A percentile compares a stretch with the other conserved stretches of the same genome.
These are phyloP conservation scores for Clavaria fumosa DNA, from an alignment of 768 basidiomycete genomes.

Conservation along the genomic window DNA sequence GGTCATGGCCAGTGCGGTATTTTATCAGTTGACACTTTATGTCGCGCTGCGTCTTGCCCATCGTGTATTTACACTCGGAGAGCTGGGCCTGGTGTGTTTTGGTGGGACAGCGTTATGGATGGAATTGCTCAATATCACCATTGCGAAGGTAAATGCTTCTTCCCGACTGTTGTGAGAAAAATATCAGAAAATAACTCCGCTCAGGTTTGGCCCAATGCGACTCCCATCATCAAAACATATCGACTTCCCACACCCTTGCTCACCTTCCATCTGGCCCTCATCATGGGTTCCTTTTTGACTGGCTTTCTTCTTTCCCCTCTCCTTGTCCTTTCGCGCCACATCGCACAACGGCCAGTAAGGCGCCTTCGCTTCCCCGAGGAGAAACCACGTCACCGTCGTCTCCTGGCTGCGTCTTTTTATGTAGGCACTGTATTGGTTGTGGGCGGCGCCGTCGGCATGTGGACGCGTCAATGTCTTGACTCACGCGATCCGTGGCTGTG, in stretches of 20 bases:
- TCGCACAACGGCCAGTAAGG: conserved; percentile 72
- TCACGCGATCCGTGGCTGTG: conserved; percentile 79
- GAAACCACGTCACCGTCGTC: conserved; percentile 65
- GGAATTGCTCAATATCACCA: conserved; percentile 76
- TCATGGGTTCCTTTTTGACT: conserved; percentile 82
- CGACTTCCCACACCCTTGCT: conserved; percentile 86
- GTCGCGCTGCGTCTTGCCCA: conserved; percentile 80
- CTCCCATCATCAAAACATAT: conserved; percentile 79
- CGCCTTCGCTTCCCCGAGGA: conserved; percentile 76
- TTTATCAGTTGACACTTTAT: conserved; percentile 89
- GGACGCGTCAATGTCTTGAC: conserved; percentile 82
- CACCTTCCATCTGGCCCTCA: conserved; percentile 81
- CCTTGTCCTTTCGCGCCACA: conserved; percentile 80
- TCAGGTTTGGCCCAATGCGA: conserved; percentile 69
- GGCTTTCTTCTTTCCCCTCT: conserved; percentile 92
- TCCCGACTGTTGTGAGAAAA: conserved; percentile 2
- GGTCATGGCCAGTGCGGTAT: conserved; percentile 50
- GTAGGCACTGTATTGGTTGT: conserved; percentile 62
- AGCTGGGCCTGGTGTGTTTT: conserved; percentile 77
- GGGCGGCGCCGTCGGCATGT: conserved; percentile 71
- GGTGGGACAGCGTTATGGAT: conserved; percentile 77
- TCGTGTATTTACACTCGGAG: conserved; percentile 90
- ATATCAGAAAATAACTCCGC: conserved; percentile 1
- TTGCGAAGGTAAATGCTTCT: conserved; percentile 46
- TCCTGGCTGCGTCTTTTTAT: conserved; percentile 78